Evolutionary conservation across 169 alveolate species (phyloP), one percentile per base, ranked within the genome.

Genomic region (Cryptosporidium meleagridis): DNA sequence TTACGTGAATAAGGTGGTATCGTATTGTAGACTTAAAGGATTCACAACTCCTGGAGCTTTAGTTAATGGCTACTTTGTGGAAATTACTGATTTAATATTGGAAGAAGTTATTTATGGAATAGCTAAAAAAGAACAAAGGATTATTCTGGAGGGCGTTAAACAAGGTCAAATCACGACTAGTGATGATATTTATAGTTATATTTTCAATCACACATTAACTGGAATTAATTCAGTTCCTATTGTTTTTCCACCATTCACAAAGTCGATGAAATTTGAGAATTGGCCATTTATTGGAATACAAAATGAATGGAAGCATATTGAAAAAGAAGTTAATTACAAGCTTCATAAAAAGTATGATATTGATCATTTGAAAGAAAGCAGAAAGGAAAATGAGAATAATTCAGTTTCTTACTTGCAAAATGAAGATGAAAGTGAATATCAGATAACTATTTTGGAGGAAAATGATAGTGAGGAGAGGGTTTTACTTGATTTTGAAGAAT

Each of bases 241-340:
- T 21, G 75, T 80, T 44, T 80, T 80, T n/a, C 89, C 89, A 41
- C 75, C 89, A 44, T 80, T 80, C 18, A 80, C 89, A 61, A 80
- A 80, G 75, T 80, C 89, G 0, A 62, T 80, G 3, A 80, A 65
- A 23, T 62, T 80, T 21, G 55, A 80, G 12, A 70, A 80, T 26
- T 80, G 89, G 89, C 89, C 89, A 37, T 80, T 59, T 67, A 37
- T 26, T 31, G 89, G 89, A 18, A 29, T 80, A 26, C 69, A 65
- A 39, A 62, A 48, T 8, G 89, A 41, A 21, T 80, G 89, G 89
- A 62, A 26, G 10, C 33, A 62, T 62, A 65, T 65, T 65, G 70
- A 80, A 29, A 41, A 62, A 18, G 86, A 73, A 29, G 35, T 73
- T 3, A 37, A 37, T 14, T 10, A n/a, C 4, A 80, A 41, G 10